Evolutionary conservation across 2,329 filamentous ascomycete genomes (phyloP).

Genomic region (Penicillium frequentans): DNA sequence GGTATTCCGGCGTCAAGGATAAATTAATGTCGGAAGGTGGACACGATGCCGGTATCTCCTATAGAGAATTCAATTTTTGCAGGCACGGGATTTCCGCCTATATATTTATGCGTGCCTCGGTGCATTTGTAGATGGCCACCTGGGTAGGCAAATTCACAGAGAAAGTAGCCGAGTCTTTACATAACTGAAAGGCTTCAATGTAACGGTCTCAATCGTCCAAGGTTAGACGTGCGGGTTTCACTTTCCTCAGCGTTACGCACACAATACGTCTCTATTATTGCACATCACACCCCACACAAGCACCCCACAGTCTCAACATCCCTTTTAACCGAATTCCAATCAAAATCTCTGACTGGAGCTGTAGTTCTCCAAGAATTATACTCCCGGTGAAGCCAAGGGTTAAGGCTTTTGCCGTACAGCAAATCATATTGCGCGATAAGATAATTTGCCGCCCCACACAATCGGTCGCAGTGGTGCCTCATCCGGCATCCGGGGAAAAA

Average conservation of each 20-base stretch:
- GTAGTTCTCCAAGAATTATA: neutral
- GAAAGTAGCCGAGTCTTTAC: too few relatives aligned
- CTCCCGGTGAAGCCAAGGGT: neutral
- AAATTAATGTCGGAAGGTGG: neutral
- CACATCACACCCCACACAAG: neutral
- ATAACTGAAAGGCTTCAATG: too few relatives aligned
- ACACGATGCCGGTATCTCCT: neutral
- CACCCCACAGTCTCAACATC: neutral
- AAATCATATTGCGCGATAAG: slow-evolving; percentile 14
- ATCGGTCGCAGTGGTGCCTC: slow-evolving; percentile 4
- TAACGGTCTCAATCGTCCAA: too few relatives aligned
- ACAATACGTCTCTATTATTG: neutral
- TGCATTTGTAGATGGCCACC: too few relatives aligned
- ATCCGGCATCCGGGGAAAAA: slow-evolving; percentile 10
- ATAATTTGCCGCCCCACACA: slow-evolving; percentile 3
- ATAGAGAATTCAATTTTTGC: too few relatives aligned
- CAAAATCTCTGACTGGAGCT: neutral
- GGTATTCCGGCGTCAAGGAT: neutral
- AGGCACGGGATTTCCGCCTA: too few relatives aligned
- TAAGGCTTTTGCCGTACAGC: slow-evolving; percentile 14
- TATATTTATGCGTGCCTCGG: too few relatives aligned
- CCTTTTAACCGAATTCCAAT: neutral
- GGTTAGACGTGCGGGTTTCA: neutral
- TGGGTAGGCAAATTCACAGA: too few relatives aligned
- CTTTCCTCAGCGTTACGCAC: neutral